phyloP scores from a whole-genome alignment of 2,329 filamentous ascomycete species.

The Neonectria neomacrospora region DNA sequence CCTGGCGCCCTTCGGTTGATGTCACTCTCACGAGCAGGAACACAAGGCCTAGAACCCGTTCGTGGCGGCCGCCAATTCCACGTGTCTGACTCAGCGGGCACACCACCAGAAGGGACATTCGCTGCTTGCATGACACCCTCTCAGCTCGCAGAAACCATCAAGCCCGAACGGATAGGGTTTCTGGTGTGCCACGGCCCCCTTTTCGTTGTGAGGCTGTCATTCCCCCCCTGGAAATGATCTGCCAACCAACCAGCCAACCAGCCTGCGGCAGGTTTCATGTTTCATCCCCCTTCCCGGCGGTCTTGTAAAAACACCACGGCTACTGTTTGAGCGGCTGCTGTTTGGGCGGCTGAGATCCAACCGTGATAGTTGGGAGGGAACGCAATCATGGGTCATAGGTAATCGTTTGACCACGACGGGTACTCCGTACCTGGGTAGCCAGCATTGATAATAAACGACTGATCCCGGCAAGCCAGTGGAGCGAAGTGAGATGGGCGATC shows the following conservation, averaged over 20 bases:
- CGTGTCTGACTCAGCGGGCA: constrained; percentile 24
- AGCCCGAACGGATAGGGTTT: constrained; percentile 21
- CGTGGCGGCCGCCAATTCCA: constrained; percentile 17
- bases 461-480: background rate
- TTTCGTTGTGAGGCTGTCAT: background rate
- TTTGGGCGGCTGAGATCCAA: constrained; percentile 3
- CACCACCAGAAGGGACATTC: background rate
- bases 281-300: constrained; percentile 30
- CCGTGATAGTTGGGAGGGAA: background rate
- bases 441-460: background rate
- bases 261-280: constrained; percentile 34
- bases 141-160: constrained; percentile 10
- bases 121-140: background rate
- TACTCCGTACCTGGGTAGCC: too few relatives aligned
- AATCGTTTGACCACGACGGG: too few relatives aligned
- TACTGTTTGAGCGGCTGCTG: too few relatives aligned
- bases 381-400: background rate
- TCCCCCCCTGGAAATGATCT: background rate
- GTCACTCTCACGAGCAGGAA: background rate
- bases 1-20: background rate
- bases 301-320: background rate
- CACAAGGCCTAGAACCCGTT: background rate
- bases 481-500: background rate
- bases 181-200: background rate
- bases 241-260: too few relatives aligned